Evolutionary conservation across 2,329 filamentous ascomycete genomes (phyloP).

Genomic region (Nemania sp.): DNA sequence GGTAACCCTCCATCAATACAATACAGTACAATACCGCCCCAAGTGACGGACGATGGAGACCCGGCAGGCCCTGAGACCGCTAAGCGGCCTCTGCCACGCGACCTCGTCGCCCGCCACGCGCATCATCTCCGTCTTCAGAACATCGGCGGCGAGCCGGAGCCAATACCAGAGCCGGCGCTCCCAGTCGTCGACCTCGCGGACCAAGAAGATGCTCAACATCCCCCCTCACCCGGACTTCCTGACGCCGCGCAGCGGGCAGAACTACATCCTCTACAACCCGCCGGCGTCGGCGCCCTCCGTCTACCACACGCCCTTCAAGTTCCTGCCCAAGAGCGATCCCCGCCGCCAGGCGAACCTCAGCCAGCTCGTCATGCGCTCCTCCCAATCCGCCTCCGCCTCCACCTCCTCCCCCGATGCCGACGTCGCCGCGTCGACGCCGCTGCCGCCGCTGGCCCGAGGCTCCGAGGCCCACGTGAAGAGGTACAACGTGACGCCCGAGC

Average conservation of each 20-base stretch:
- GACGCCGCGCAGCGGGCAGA: constrained; percentile 32
- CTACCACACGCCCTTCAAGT: constrained; percentile 68
- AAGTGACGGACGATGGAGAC: constrained; percentile 37
- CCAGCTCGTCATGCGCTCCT: constrained; percentile 46
- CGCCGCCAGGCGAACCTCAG: constrained; percentile 55
- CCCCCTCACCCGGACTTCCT: constrained; percentile 65
- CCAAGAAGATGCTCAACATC: constrained; percentile 62
- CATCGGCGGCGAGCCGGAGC: background rate
- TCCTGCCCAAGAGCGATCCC: constrained; percentile 62
- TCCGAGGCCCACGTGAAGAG: constrained; percentile 22
- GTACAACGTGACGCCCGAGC: constrained; percentile 58
- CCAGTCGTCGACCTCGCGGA: constrained; percentile 57
- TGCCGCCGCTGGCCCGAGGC: constrained; percentile 37
- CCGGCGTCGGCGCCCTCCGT: constrained; percentile 60
- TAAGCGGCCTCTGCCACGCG: constrained; percentile 24
- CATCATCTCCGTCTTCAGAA: constrained; percentile 8
- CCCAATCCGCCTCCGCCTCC: background rate
- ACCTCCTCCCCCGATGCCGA: constrained; percentile 32
- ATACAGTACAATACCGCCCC: background rate
- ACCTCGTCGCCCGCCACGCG: background rate
- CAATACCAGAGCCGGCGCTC: constrained; percentile 45
- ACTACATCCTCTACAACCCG: constrained; percentile 61
- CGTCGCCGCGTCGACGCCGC: constrained; percentile 17
- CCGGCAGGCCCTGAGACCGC: constrained; percentile 33
- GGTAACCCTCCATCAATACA: constrained; percentile 2